A percentile compares a stretch with the other conserved stretches of the same genome.
Evolutionary conservation across 345 rosid genomes (phyloP).

Genomic region (Kernera saxatilis): DNA sequence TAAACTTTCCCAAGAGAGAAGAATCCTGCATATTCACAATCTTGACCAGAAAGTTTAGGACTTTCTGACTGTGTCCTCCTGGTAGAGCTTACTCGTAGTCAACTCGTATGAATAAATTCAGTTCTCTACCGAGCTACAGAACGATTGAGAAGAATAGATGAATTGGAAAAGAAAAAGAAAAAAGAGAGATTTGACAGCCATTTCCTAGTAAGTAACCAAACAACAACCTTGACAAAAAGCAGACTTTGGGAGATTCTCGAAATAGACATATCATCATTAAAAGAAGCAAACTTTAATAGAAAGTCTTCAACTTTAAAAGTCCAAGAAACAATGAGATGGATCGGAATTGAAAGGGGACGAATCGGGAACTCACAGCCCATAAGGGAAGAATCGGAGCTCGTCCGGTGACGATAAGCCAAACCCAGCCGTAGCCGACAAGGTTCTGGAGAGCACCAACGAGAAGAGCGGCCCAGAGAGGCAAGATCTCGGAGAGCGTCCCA

Average conservation of each 20-base stretch:
- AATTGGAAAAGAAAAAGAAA: no score
- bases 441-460: slow-evolving; percentile 78
- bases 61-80: neutral
- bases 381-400: slow-evolving; percentile 64
- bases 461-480: slow-evolving; percentile 87
- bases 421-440: slow-evolving; percentile 82
- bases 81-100: neutral
- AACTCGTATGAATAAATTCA: neutral
- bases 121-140: neutral
- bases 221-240: neutral
- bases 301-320: no score
- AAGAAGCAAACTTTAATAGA: neutral
- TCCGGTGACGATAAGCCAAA: slow-evolving; percentile 79
- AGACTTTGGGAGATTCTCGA: neutral
- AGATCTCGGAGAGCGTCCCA: slow-evolving; percentile 62
- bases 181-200: slow-evolving; percentile 13
- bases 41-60: slow-evolving; percentile 14
- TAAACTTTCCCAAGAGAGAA: neutral
- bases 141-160: no score
- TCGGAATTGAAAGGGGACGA: neutral
- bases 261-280: no score
- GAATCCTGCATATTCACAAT: neutral
- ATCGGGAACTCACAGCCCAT: slow-evolving; percentile 69
- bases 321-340: neutral
- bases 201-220: neutral